Evolutionary conservation across 208 protist genomes (phyloP).

Genomic region (Trypanosoma caninum): DNA sequence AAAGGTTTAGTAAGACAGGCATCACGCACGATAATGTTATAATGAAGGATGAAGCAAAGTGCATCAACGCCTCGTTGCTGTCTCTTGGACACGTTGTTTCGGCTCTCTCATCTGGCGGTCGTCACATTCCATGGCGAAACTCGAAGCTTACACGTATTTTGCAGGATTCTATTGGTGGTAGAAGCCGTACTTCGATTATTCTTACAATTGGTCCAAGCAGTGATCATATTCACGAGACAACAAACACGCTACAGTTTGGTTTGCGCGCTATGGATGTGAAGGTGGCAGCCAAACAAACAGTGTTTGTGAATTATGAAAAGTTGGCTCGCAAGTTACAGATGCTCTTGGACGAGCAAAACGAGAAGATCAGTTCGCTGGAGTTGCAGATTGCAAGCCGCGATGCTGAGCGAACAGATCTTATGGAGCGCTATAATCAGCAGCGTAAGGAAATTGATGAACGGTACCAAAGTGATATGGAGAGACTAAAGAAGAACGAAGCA

Average conservation of each 20-base stretch:
- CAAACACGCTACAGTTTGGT: constrained; percentile 85
- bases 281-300: constrained; percentile 67
- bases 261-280: constrained; percentile 85
- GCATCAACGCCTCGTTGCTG: constrained; percentile 87
- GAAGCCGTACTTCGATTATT: constrained; percentile 84
- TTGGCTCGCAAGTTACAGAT: constrained; percentile 72
- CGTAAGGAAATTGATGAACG: constrained; percentile 44
- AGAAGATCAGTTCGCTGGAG: constrained; percentile 72
- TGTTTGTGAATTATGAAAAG: constrained; percentile 84
- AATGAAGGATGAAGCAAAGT: constrained; percentile 89
- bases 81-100: constrained; percentile 84
- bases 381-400: constrained; percentile 75
- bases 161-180: constrained; percentile 91
- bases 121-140: constrained; percentile 90
- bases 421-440: constrained; percentile 62
- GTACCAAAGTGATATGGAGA: constrained; percentile 59
- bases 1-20: constrained; percentile 88
- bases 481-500: constrained; percentile 52
- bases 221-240: constrained; percentile 82
- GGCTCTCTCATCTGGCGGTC: constrained; percentile 57
- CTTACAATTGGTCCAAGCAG: constrained; percentile 85
- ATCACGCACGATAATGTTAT: constrained; percentile 72
- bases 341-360: constrained; percentile 64
- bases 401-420: constrained; percentile 64
- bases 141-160: constrained; percentile 92